Percentiles rank a stretch among this genome's conserved stretches.
Evolutionary conservation across 2,329 filamentous ascomycete genomes (phyloP).

Genomic region (Teratosphaeria destructans): DNA sequence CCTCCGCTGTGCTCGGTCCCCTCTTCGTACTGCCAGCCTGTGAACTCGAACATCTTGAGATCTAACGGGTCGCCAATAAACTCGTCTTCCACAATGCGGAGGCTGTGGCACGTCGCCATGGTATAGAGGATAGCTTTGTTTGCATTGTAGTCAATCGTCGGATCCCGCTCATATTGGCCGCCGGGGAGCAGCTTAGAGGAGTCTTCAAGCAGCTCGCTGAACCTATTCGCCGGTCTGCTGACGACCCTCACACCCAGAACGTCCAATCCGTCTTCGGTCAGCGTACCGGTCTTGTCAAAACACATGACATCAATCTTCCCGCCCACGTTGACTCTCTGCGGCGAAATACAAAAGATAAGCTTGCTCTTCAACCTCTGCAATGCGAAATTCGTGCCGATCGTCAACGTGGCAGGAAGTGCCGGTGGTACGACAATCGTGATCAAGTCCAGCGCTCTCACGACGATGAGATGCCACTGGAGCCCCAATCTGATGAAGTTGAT

Average conservation of each 20-base stretch:
- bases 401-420: slow-evolving; percentile 84
- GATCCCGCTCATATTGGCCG: slow-evolving; percentile 46
- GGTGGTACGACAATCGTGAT: slow-evolving; percentile 98
- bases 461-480: slow-evolving; percentile 78
- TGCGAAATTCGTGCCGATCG: slow-evolving; percentile 94
- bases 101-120: slow-evolving; percentile 94
- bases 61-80: slow-evolving; percentile 89
- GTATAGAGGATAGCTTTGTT: slow-evolving; percentile 72
- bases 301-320: slow-evolving; percentile 94
- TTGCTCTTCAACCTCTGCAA: slow-evolving; percentile 75
- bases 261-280: slow-evolving; percentile 93
- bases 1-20: slow-evolving; percentile 55
- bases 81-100: slow-evolving; percentile 77
- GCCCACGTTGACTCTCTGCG: slow-evolving; percentile 90
- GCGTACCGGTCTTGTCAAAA: slow-evolving; percentile 97
- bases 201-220: slow-evolving; percentile 66
- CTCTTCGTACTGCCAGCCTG: slow-evolving; percentile 84
- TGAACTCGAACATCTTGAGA: slow-evolving; percentile 98
- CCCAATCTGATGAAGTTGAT: slow-evolving; percentile 83
- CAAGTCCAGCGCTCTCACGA: slow-evolving; percentile 83
- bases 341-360: slow-evolving; percentile 94
- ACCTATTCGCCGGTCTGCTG: slow-evolving; percentile 50
- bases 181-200: slow-evolving; percentile 48
- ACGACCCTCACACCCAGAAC: slow-evolving; percentile 80
- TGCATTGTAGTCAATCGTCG: slow-evolving; percentile 48